Conservation (phyloP, 2,329 filamentous ascomycete genomes). For the Cyphellophora europaea region DNA sequence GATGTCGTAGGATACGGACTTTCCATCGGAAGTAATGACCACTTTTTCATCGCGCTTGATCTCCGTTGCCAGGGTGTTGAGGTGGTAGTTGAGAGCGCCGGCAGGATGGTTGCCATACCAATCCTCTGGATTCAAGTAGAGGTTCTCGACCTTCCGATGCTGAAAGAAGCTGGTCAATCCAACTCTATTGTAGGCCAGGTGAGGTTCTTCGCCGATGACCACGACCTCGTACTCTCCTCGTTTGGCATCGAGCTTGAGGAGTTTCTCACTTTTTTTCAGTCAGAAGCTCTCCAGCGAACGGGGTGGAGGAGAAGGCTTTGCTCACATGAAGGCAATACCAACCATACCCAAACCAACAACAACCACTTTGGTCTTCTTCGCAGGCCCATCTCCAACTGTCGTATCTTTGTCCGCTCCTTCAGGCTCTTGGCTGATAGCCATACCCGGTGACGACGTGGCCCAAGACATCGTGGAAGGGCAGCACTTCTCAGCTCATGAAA, state of each 20-base stretch:
- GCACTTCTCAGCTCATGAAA: neutral
- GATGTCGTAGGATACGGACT: conserved; percentile 64
- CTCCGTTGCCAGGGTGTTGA: conserved; percentile 64
- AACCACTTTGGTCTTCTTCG: conserved; percentile 57
- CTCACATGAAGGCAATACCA: conserved; percentile 77
- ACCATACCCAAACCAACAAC: conserved; percentile 90
- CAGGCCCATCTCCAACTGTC: conserved; percentile 5
- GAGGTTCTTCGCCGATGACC: conserved; percentile 78
- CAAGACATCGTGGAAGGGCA: conserved; percentile 2
- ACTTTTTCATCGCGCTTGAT: conserved; percentile 56
- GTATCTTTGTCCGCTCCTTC: conserved; percentile 15
- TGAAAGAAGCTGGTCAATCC: conserved; percentile 84
- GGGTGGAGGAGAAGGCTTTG: conserved; percentile 12
- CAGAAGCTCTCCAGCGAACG: neutral
- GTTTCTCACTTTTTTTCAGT: conserved; percentile 58
- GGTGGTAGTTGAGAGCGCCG: conserved; percentile 61
- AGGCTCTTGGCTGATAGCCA: conserved; percentile 19
- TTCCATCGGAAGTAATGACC: conserved; percentile 61
- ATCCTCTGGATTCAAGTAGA: conserved; percentile 78
- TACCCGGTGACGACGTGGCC: conserved; percentile 20
- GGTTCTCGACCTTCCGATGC: conserved; percentile 71
- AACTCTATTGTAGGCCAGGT: conserved; percentile 85
- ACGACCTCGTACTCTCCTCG: conserved; percentile 68
- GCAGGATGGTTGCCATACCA: conserved; percentile 65
- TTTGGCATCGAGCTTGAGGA: conserved; percentile 74